Conservation (phyloP, 2,329 filamentous ascomycete genomes). For the Paecilomyces fulvus region DNA sequence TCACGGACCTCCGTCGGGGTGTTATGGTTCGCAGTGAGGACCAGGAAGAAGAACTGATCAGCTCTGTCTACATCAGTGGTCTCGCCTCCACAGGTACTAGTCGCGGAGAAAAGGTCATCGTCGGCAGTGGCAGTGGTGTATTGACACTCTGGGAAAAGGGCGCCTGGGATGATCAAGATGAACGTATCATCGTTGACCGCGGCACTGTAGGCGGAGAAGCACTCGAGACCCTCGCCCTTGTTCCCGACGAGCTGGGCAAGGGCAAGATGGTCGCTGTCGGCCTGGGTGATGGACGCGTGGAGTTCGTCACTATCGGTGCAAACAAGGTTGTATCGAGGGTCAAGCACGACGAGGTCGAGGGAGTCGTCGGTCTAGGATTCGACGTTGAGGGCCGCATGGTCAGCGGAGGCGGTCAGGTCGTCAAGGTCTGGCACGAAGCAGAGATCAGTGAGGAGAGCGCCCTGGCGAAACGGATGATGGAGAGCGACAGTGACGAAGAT, state of each 20-base stretch:
- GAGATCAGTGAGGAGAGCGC: conserved; percentile 44
- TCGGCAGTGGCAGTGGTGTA: conserved; percentile 71
- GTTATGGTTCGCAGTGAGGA: conserved; percentile 86
- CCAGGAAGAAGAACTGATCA: conserved; percentile 88
- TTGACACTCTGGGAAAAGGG: conserved; percentile 91
- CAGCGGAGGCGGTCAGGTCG: conserved; percentile 71
- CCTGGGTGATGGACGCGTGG: conserved; percentile 68
- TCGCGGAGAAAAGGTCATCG: conserved; percentile 67
- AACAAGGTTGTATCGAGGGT: conserved; percentile 63
- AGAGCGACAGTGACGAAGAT: conserved; percentile 38
- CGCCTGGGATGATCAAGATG: conserved; percentile 90
- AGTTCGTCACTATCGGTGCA: conserved; percentile 64
- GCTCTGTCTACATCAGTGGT: conserved; percentile 67
- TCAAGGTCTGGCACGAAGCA: conserved; percentile 85
- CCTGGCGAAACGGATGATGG: conserved; percentile 25
- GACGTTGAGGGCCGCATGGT: conserved; percentile 82
- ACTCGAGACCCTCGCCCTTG: conserved; percentile 64
- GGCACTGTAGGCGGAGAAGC: conserved; percentile 61
- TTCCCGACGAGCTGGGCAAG: conserved; percentile 62
- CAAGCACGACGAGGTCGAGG: conserved; percentile 78
- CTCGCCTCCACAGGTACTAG: conserved; percentile 58
- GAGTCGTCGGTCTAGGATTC: conserved; percentile 72
- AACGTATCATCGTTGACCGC: conserved; percentile 68
- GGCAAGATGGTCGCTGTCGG: conserved; percentile 64
- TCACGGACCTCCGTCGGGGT: conserved; percentile 79